phyloP scores from a whole-genome alignment of 2,329 filamentous ascomycete species.

The Leptodontidium sp. region DNA sequence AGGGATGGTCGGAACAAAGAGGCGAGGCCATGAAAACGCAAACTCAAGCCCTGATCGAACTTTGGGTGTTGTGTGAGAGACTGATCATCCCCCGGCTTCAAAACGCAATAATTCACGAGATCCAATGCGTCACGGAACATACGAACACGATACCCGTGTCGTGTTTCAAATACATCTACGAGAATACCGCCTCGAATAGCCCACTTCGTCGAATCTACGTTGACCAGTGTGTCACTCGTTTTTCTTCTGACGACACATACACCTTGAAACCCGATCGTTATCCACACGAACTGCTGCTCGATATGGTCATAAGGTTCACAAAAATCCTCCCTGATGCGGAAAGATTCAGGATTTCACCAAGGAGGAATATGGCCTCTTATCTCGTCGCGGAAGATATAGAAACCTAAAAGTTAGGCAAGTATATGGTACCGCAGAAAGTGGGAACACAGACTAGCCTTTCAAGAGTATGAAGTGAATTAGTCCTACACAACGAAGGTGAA shows the following conservation, averaged over 20 bases:
- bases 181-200: too few species aligned
- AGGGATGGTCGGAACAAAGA: too few species aligned
- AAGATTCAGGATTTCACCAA: neutral
- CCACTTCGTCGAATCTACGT: too few species aligned
- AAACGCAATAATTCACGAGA: slow-evolving; percentile 23
- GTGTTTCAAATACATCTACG: too few species aligned
- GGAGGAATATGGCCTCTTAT: neutral
- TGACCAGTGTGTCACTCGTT: too few species aligned
- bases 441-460: neutral
- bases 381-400: neutral
- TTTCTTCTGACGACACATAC: too few species aligned
- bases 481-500: neutral
- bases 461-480: neutral
- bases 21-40: neutral
- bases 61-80: slow-evolving; percentile 28
- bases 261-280: neutral
- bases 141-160: too few species aligned
- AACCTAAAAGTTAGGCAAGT: neutral
- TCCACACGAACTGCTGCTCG: neutral
- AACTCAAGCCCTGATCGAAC: neutral
- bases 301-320: neutral
- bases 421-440: neutral
- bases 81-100: slow-evolving; percentile 28
- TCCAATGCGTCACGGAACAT: neutral
- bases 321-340: neutral